Evolutionary conservation across 805 yeast genomes (phyloP), one percentile per base, ranked within the genome.

Genomic region (Ogataea kodamae): DNA sequence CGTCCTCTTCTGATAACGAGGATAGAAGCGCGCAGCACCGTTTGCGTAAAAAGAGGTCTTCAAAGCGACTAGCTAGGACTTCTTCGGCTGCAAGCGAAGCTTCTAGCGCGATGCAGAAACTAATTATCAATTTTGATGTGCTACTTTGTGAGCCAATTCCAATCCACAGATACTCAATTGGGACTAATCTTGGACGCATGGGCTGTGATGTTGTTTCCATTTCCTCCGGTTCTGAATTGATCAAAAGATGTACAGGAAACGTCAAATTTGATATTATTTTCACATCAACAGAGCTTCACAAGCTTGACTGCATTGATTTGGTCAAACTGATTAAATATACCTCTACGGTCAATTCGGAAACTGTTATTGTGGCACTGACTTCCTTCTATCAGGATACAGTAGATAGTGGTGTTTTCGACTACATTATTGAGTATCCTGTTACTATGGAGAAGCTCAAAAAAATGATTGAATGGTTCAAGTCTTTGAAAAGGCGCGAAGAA

Each of bases 141-240:
- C 63, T 90, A 28, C 65, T 87, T 9, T 88, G 96, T 58, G 96
- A 87, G 49, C 87, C 92, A 2, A 84, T 85, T 40, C 92, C 96
- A 0, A 81, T 81, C 37, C 79, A 85, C 46, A 62, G 95, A 30
- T 84, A 74, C 49, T 68, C 85, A 9, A 70, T 81, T 17, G 71
- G 76, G 25, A 74, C 70, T 39, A 68, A 79, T 42, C 63, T 90
- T 38, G 85, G 76, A 40, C 67, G 70, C 33, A 53, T 78, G 15
- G 95, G 94, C 1, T 87, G 95, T 61, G 76, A 80, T 9, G 95
- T 87, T 6, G 83, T 85, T 4, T 67, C 83, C 3, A 82, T 85
- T 5, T 65, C 78, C 0, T 78, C 78, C 39, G 96, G 95, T 1
- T 90, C 87, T 40, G 96, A 88, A 41, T 66, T 88, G 39, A 73